Evolutionary conservation across 768 basidiomycete genomes (phyloP).

Genomic region (Mycena leptocephala): DNA sequence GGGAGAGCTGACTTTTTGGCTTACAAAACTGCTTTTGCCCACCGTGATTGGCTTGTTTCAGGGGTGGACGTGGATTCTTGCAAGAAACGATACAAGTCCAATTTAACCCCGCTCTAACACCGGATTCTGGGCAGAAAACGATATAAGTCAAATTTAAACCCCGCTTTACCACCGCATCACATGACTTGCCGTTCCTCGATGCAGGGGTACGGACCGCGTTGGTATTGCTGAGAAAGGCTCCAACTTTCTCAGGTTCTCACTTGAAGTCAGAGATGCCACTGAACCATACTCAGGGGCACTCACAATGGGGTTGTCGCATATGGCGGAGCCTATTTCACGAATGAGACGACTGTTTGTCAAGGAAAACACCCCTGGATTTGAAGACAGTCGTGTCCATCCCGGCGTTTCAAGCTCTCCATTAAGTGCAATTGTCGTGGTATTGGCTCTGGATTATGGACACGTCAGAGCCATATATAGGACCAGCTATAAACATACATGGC

Average conservation of each 20-base stretch:
- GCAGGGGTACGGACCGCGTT: not conserved
- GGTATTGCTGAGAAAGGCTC: not conserved
- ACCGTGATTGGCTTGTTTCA: no score
- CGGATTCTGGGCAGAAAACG: no score
- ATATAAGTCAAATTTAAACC: not conserved
- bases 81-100: no score
- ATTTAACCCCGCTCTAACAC: no score
- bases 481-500: not conserved
- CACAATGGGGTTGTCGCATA: not conserved
- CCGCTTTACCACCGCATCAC: not conserved
- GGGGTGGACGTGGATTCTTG: no score
- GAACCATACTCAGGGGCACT: not conserved
- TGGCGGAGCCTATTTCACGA: not conserved
- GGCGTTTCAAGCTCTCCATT: constrained; percentile 3
- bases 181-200: constrained; percentile 2
- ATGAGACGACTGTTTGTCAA: not conserved
- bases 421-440: not conserved
- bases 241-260: not conserved
- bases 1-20: no score
- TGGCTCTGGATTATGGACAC: not conserved
- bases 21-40: no score
- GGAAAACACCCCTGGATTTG: not conserved
- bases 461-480: not conserved
- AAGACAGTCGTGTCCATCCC: not conserved
- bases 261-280: not conserved